A percentile compares a stretch with the other conserved stretches of the same genome.
These are phyloP conservation scores for Fomitopsis pinicola DNA, from an alignment of 1,284 basidiomycete genomes.

Conservation along the genomic window DNA sequence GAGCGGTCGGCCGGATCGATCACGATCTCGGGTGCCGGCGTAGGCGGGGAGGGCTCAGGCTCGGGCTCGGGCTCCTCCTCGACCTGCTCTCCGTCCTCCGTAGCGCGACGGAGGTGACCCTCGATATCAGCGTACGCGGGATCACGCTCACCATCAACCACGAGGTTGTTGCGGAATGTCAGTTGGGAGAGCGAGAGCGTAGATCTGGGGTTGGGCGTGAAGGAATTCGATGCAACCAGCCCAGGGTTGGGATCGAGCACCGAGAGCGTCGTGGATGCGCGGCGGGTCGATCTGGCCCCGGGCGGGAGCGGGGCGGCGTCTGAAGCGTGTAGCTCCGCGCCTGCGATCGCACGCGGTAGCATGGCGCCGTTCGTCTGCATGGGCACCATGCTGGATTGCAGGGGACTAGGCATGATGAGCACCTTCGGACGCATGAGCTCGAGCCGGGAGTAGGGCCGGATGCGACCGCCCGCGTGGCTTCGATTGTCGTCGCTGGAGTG, in stretches of 20 bases:
- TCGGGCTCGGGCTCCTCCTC: slow-evolving; percentile 34
- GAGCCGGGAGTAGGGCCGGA: slow-evolving; percentile 62
- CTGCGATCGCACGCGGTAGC: slow-evolving; percentile 38
- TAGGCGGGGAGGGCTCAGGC: slow-evolving; percentile 24
- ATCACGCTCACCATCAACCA: slow-evolving; percentile 61
- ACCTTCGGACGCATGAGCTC: slow-evolving; percentile 79
- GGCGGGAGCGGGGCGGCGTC: slow-evolving; percentile 70
- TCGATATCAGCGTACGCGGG: slow-evolving; percentile 59
- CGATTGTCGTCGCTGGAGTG: slow-evolving; percentile 31
- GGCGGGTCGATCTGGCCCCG: slow-evolving; percentile 53
- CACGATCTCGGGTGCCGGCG: slow-evolving; percentile 27
- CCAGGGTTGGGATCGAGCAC: slow-evolving; percentile 19
- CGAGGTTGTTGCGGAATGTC: slow-evolving; percentile 72
- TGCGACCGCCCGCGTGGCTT: slow-evolving; percentile 30
- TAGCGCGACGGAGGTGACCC: slow-evolving; percentile 54
- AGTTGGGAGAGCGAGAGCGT: slow-evolving; percentile 72
- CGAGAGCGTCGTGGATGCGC: slow-evolving; percentile 36
- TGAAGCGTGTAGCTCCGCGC: slow-evolving; percentile 52
- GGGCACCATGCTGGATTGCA: slow-evolving; percentile 47
- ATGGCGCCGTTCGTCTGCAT: slow-evolving; percentile 23
- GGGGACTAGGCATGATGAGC: slow-evolving; percentile 80
- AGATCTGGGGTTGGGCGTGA: slow-evolving; percentile 73
- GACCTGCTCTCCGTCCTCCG: slow-evolving; percentile 68
- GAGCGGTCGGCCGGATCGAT: slow-evolving; percentile 34
- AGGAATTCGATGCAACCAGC: slow-evolving; percentile 50